These are phyloP conservation scores for Mollisia scopiformis DNA, from an alignment of 2,329 filamentous ascomycete genomes.

Conservation along the genomic window DNA sequence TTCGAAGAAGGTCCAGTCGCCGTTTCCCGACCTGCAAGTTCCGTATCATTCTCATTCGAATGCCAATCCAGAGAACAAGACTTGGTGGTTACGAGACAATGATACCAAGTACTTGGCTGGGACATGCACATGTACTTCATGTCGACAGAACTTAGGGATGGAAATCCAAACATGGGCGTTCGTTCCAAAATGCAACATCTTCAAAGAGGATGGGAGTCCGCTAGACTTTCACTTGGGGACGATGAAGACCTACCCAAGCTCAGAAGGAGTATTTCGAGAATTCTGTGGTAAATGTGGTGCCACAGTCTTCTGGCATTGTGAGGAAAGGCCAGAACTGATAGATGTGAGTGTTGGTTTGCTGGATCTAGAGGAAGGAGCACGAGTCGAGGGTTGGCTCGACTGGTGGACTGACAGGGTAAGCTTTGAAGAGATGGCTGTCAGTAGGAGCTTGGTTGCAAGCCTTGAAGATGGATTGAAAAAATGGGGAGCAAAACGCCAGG, in stretches of 20 bases:
- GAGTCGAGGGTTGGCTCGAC: conserved; percentile 61
- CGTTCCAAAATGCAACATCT: conserved; percentile 61
- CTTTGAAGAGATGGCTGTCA: conserved; percentile 44
- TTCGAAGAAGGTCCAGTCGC: conserved; percentile 48
- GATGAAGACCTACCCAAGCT: conserved; percentile 57
- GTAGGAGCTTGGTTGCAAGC: conserved; percentile 24
- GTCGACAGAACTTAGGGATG: conserved; percentile 61
- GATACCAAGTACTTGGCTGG: conserved; percentile 59
- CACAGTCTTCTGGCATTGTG: conserved; percentile 64
- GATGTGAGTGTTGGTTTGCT: conserved; percentile 67
- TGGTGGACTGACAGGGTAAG: conserved; percentile 64
- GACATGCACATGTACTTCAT: conserved; percentile 64
- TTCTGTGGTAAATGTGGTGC: conserved; percentile 68
- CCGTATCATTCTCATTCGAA: conserved; percentile 45
- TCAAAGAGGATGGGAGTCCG: conserved; percentile 41
- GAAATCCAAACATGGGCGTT: conserved; percentile 71
- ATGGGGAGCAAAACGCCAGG: neutral
- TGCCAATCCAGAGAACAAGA: conserved; percentile 43
- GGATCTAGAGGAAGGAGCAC: conserved; percentile 51
- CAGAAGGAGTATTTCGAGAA: conserved; percentile 55
- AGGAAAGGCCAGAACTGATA: conserved; percentile 55
- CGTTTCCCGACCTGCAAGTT: conserved; percentile 56
- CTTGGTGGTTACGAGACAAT: conserved; percentile 22
- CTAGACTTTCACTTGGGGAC: conserved; percentile 44
- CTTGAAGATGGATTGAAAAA: conserved; percentile 28